These are phyloP conservation scores for Amyloporia xantha DNA, from an alignment of 768 basidiomycete genomes.

Conservation along the genomic window DNA sequence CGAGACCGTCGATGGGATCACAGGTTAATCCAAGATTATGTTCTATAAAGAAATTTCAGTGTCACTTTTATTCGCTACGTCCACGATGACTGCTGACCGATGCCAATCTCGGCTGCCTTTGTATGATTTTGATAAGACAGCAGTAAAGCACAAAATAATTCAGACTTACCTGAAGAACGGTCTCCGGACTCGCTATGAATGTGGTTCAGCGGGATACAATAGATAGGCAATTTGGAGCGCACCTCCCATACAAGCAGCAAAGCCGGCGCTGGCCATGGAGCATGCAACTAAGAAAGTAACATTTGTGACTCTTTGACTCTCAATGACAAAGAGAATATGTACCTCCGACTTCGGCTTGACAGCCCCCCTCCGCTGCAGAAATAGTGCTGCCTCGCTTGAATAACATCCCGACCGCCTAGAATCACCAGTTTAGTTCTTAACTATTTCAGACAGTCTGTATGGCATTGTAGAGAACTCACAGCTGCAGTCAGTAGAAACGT, in stretches of 20 bases:
- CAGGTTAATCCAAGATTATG: slow-evolving; percentile 88
- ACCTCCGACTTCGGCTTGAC: slow-evolving; percentile 95
- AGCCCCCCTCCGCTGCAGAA: slow-evolving; percentile 91
- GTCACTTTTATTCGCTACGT: too few species aligned
- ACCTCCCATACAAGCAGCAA: slow-evolving; percentile 93
- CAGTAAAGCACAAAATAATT: too few species aligned
- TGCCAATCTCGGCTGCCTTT: slow-evolving; percentile 84
- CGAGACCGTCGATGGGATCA: slow-evolving; percentile 89
- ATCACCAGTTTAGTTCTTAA: slow-evolving; percentile 1
- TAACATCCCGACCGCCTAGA: slow-evolving; percentile 84
- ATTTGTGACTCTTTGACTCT: neutral
- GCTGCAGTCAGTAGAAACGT: slow-evolving; percentile 89
- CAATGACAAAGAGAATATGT: slow-evolving; percentile 14
- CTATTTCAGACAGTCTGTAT: neutral
- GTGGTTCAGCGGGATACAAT: neutral
- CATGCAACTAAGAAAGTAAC: slow-evolving; percentile 61
- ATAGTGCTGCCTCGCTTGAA: slow-evolving; percentile 98
- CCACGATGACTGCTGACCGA: slow-evolving; percentile 41
- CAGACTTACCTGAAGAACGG: slow-evolving; percentile 57
- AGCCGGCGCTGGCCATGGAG: slow-evolving; percentile 92
- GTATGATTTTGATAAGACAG: too few species aligned
- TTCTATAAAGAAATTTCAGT: slow-evolving; percentile 36
- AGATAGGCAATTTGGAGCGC: slow-evolving; percentile 16
- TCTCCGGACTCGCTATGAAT: slow-evolving; percentile 65
- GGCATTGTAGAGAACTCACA: slow-evolving; percentile 35